Evolutionary conservation across 345 rosid genomes (phyloP), one percentile per base, ranked within the genome.

Genomic region (Gynandropsis gynandra): DNA sequence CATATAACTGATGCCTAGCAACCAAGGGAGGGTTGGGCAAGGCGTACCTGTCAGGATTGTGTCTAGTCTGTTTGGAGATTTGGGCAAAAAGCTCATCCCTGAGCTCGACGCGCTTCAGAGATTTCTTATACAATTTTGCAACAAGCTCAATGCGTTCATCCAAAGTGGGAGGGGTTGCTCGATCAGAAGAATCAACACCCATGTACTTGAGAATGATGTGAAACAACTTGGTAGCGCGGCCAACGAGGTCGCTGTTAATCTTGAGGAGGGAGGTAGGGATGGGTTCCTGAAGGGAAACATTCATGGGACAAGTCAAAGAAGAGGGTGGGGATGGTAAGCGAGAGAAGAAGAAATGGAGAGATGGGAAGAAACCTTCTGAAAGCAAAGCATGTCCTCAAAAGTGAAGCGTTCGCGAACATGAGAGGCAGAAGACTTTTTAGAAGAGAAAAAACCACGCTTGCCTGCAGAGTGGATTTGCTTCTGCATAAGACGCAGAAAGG

Each of bases 21-120:
- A 35, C 49, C 10, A 43, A 58, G 42, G 56, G 52, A 24, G 52
- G n/a, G 54, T 19, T 19, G 54, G 16, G 44, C 24, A 53, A 58
- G 35, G 35, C 45, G n/a, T 61, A 74, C 97, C 85, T 82, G 69
- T 90, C 92, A 58, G 96, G 89, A 45, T 84, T 92, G 40, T 85
- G 89, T 65, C 98, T 79, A 20, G 98, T 92, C 68, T 92, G 98
- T 58, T 92, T 92, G 47, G 94, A 92, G 67, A 92, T 81, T 69
- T 92, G 98, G 16, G 82, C 94, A 65, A 85, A 92, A 44, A 87
- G 89, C 74, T 92, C 98, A 65, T 92, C 98, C 54, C 95, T 81
- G 51, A 92, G 98, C 69, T 87, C 98, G 11, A 80, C 88, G 20
- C 88, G 85, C 65, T 87, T 92, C 75, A 92, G 34, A 9, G 98